phyloP scores from a whole-genome alignment of 2,329 filamentous ascomycete genomes.

The Paecilomyces formosus region DNA sequence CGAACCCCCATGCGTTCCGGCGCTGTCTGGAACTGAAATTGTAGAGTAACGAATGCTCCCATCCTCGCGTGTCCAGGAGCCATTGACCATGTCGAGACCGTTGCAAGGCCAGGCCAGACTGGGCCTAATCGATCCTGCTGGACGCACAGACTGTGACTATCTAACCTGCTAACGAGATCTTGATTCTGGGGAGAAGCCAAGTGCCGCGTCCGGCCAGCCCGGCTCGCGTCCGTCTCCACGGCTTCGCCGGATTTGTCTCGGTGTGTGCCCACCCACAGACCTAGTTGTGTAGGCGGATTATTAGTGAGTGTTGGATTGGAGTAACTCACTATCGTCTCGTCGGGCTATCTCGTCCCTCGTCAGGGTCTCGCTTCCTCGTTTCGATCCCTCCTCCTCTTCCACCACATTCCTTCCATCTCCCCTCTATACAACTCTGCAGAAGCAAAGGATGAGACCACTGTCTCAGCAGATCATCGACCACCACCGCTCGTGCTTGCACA shows the following conservation, averaged over 20 bases:
- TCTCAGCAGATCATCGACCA: slow-evolving; percentile 10
- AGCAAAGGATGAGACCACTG: slow-evolving; percentile 20
- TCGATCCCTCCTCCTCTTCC: neutral
- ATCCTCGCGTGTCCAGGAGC: no score
- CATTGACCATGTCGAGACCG: neutral
- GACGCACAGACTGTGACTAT: neutral
- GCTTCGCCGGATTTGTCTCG: neutral
- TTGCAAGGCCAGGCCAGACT: neutral
- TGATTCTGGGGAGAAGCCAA: neutral
- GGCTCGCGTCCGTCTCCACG: neutral
- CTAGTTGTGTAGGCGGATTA: neutral
- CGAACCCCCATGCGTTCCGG: slow-evolving; percentile 2
- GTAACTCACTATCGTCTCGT: neutral
- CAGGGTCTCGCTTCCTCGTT: neutral
- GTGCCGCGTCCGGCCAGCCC: neutral
- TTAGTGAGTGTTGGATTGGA: neutral
- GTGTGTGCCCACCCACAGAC: neutral
- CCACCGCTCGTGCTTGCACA: slow-evolving; percentile 25
- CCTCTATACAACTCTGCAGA: neutral
- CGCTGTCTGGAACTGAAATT: neutral
- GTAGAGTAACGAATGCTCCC: no score
- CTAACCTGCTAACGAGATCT: neutral
- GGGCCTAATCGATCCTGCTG: neutral
- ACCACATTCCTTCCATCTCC: neutral
- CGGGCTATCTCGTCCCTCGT: neutral